Evolutionary conservation across 331 rosid species (phyloP).

Genomic region (Saraca asoca): DNA sequence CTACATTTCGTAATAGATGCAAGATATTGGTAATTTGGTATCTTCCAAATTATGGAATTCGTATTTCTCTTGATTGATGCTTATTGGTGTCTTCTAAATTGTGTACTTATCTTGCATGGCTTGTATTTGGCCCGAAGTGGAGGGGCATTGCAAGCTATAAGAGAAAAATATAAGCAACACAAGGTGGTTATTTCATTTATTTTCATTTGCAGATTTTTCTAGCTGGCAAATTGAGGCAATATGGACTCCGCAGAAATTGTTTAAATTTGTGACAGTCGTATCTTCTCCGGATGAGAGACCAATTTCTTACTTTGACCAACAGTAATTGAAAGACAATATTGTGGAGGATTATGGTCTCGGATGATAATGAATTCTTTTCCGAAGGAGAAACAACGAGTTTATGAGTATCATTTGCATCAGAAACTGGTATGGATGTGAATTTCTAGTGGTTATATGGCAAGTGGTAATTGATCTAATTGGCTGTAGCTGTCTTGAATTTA

Average conservation of each 20-base stretch:
- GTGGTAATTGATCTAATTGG: neutral
- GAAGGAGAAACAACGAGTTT: neutral
- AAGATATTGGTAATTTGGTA: too few species aligned
- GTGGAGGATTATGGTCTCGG: neutral
- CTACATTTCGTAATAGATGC: too few species aligned
- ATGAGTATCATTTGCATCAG: neutral
- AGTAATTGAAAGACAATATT: neutral
- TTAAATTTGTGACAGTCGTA: constrained; percentile 52
- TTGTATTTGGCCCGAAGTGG: constrained; percentile 66
- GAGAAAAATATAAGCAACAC: too few species aligned
- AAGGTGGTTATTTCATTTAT: constrained; percentile 48
- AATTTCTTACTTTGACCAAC: constrained; percentile 36
- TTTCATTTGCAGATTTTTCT: neutral
- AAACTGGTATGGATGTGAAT: neutral
- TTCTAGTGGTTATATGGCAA: neutral
- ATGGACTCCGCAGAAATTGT: constrained; percentile 42
- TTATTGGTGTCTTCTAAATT: too few species aligned
- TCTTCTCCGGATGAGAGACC: constrained; percentile 62
- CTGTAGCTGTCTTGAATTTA: neutral
- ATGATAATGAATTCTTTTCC: neutral
- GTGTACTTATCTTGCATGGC: constrained; percentile 61
- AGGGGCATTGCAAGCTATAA: constrained; percentile 51
- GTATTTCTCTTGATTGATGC: too few species aligned
- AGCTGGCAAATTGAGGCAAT: constrained; percentile 9
- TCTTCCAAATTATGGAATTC: too few species aligned